Evolutionary conservation across 2,329 filamentous ascomycete species (phyloP).

Genomic region (Rhytidhysteron rufulum): DNA sequence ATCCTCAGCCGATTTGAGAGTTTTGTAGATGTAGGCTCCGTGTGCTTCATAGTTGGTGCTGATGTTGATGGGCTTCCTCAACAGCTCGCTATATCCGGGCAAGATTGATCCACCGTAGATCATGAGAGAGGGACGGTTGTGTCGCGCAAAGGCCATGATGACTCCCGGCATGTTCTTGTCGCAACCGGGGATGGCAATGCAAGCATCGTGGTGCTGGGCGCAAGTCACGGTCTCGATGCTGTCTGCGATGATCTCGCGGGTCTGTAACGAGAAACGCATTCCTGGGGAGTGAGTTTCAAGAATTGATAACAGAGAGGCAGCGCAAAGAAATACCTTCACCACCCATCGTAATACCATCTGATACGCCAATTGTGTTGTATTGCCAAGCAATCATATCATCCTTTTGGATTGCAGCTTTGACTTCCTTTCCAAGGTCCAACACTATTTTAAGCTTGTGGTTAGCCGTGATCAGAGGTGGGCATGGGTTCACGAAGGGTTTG

Average conservation of each 20-base stretch:
- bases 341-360: slow-evolving; percentile 93
- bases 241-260: slow-evolving; percentile 88
- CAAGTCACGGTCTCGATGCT: slow-evolving; percentile 91
- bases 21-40: slow-evolving; percentile 76
- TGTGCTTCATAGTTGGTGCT: slow-evolving; percentile 83
- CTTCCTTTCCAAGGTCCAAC: slow-evolving; percentile 79
- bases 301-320: no score
- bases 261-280: slow-evolving; percentile 91
- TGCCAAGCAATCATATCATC: slow-evolving; percentile 92
- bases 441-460: slow-evolving; percentile 45
- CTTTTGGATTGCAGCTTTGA: slow-evolving; percentile 76
- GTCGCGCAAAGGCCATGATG: slow-evolving; percentile 83
- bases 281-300: no score
- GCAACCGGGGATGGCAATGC: slow-evolving; percentile 88
- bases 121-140: slow-evolving; percentile 92
- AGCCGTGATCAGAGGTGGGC: not conserved
- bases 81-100: slow-evolving; percentile 74
- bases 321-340: slow-evolving; percentile 85
- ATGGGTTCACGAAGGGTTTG: not conserved
- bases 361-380: slow-evolving; percentile 87
- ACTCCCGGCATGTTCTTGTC: slow-evolving; percentile 98
- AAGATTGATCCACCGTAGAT: slow-evolving; percentile 91
- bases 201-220: slow-evolving; percentile 88
- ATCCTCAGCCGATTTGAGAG: slow-evolving; percentile 65
- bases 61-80: slow-evolving; percentile 80